These are phyloP conservation scores for Sporobolus alterniflorus DNA, from an alignment of 202 grass and related monocot species.

Conservation along the genomic window DNA sequence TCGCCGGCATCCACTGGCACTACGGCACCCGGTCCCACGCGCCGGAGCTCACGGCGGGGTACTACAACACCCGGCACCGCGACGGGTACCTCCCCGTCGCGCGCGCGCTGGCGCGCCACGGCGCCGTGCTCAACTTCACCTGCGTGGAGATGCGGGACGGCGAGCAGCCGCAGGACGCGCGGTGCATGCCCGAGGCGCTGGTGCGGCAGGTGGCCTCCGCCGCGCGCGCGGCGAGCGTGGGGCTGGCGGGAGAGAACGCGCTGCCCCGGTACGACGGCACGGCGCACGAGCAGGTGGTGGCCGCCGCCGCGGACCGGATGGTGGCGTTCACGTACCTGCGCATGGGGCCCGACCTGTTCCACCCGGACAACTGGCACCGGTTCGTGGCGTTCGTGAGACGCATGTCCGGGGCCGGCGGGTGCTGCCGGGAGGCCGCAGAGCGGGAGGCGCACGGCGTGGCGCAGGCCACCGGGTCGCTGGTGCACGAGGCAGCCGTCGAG, in stretches of 20 bases:
- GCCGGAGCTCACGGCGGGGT: constrained; percentile 78
- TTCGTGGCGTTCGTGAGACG: constrained; percentile 71
- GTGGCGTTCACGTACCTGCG: constrained; percentile 90
- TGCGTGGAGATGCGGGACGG: constrained; percentile 88
- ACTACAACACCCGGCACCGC: constrained; percentile 70
- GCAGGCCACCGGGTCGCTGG: constrained; percentile 59
- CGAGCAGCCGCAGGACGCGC: constrained; percentile 75
- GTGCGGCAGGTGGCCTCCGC: constrained; percentile 72
- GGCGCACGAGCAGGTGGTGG: constrained; percentile 73
- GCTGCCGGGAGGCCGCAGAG: constrained; percentile 61
- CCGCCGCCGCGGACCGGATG: constrained; percentile 56
- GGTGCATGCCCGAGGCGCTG: constrained; percentile 63
- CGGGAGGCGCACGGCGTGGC: constrained; percentile 52
- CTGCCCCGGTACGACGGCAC: constrained; percentile 74
- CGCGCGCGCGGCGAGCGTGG: constrained; percentile 50
- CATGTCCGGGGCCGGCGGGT: constrained; percentile 44
- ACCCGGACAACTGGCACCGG: constrained; percentile 69
- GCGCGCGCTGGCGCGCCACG: constrained; percentile 50
- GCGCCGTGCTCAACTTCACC: constrained; percentile 89
- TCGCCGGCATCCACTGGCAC: constrained; percentile 96
- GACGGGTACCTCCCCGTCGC: constrained; percentile 80
- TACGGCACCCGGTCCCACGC: constrained; percentile 79
- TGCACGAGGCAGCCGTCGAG: constrained; percentile 55
- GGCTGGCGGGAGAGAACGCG: constrained; percentile 80
- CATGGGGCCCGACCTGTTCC: constrained; percentile 64